Percentiles rank a stretch among this genome's conserved stretches.
Evolutionary conservation across 75 land plant genomes (phyloP).

Genomic region (Sequoia sempervirens): DNA sequence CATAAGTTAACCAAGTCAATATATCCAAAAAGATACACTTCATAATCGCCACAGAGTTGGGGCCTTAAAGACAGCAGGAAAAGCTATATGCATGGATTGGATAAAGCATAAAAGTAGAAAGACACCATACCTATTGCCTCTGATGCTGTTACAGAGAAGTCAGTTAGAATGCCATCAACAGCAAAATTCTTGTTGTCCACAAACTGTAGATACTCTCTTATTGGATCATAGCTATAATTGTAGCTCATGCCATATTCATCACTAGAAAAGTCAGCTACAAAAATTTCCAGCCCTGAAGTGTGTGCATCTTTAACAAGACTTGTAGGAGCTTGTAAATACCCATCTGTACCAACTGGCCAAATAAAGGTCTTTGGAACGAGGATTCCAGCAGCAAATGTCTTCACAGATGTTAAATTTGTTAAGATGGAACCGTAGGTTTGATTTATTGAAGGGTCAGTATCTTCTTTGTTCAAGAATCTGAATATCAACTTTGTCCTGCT

Average conservation of each 20-base stretch:
- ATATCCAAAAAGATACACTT: not conserved
- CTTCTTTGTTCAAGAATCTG: slow-evolving; percentile 24
- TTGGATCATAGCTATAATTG: slow-evolving; percentile 83
- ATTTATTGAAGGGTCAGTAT: slow-evolving; percentile 62
- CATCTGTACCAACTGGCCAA: slow-evolving; percentile 38
- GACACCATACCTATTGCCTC: slow-evolving; percentile 64
- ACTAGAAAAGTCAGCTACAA: slow-evolving; percentile 64
- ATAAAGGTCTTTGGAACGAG: slow-evolving; percentile 70
- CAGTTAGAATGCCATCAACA: slow-evolving; percentile 82
- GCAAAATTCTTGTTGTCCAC: slow-evolving; percentile 49
- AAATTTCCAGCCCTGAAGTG: slow-evolving; percentile 53
- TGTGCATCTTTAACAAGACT: slow-evolving; percentile 74
- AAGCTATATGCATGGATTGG: not conserved
- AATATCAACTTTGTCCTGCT: slow-evolving; percentile 55
- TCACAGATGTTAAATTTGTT: slow-evolving; percentile 43
- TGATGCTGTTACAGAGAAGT: slow-evolving; percentile 80
- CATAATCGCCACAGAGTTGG: not conserved
- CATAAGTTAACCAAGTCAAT: not conserved
- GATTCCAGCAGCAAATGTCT: slow-evolving; percentile 64
- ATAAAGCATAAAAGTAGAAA: not conserved
- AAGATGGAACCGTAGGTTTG: slow-evolving; percentile 44
- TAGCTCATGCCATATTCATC: slow-evolving; percentile 45
- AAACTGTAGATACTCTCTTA: slow-evolving; percentile 54
- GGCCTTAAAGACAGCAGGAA: not conserved
- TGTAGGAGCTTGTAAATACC: slow-evolving; percentile 41